Evolutionary conservation across 2,329 filamentous ascomycete genomes (phyloP), one percentile per base, ranked within the genome.

Genomic region (Colletotrichum limetticola): DNA sequence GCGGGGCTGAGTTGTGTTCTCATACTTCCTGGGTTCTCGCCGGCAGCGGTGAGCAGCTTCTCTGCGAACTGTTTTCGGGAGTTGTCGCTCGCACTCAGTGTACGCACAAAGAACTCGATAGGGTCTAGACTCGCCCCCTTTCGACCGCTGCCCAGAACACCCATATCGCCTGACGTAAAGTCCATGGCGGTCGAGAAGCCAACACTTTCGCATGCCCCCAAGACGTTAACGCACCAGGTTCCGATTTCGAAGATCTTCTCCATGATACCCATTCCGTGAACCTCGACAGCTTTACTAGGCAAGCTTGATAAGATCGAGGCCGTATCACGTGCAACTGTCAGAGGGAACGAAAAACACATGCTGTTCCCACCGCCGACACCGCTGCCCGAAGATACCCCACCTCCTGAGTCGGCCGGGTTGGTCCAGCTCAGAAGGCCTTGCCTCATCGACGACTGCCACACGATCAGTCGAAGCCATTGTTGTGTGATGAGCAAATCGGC

Each of bases 391-490:
- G 69, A 53, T 12, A 55, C 68, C 4, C 63, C 63, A 5, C 60
- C 69, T n/a, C 66, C 66, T 5, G 74, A 67, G n/a, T 74, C 74
- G 35, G 72, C 68, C 6, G 74, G 74, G n/a, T 75, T 68, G 16
- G 72, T 72, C 37, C 88, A 90, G 37, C 90, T 91, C 24, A 93
- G 84, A 28, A 91, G 88, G 4, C 90, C 90, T 76, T 92, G 91
- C 24, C 89, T 88, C 76, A 92, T 92, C 3, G 91, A 91, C 1
- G 92, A 87, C 76, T 93, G 92, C 92, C 92, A 94, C n/a, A 93
- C 89, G 82, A 93, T 92, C 1, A 91, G 89, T 22, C 90, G 86
- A 5, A 94, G 84, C 92, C 92, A 94, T 77, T 93, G 91, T 78
- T 94, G 92, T 2, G 91, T 93, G 66, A 92, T 88, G 56, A 92